phyloP scores from a whole-genome alignment of 768 basidiomycete genomes.

The Xerocomus brunneocitrinus region DNA sequence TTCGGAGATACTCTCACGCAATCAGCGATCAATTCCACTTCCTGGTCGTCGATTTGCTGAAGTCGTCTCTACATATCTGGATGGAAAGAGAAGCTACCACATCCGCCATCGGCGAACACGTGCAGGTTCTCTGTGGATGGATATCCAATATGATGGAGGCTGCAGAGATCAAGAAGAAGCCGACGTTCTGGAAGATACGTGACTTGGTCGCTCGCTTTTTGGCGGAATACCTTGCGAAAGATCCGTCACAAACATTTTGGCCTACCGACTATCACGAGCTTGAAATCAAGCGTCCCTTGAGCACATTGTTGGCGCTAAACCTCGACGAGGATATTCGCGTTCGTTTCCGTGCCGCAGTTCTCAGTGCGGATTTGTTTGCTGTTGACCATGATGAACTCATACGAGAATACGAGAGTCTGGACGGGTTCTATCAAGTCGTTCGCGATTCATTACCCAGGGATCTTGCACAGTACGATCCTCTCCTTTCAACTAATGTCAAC shows the following conservation, averaged over 20 bases:
- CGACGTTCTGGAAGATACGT: slow-evolving; percentile 64
- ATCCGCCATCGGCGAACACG: slow-evolving; percentile 39
- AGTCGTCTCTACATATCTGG: slow-evolving; percentile 64
- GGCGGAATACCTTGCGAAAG: slow-evolving; percentile 54
- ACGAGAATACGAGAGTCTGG: slow-evolving; percentile 19
- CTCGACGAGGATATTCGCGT: slow-evolving; percentile 80
- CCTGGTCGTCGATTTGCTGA: slow-evolving; percentile 56
- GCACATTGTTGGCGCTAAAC: slow-evolving; percentile 49
- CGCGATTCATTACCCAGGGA: slow-evolving; percentile 41
- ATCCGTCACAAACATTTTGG: slow-evolving; percentile 55
- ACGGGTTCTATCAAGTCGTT: slow-evolving; percentile 43
- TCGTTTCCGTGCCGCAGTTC: slow-evolving; percentile 66
- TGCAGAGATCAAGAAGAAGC: slow-evolving; percentile 32
- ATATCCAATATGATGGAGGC: slow-evolving; percentile 43
- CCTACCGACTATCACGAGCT: slow-evolving; percentile 24
- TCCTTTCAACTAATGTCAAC: neutral
- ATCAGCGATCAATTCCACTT: slow-evolving; percentile 50
- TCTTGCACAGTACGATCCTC: slow-evolving; percentile 44
- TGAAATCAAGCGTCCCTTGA: slow-evolving; percentile 36
- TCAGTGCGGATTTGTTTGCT: slow-evolving; percentile 56
- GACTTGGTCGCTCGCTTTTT: slow-evolving; percentile 63
- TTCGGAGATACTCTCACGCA: slow-evolving; percentile 50
- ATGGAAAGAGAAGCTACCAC: slow-evolving; percentile 26
- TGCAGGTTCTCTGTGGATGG: slow-evolving; percentile 50
- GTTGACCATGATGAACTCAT: slow-evolving; percentile 33